phyloP scores from a whole-genome alignment of 441 rosid species.

The Corymbia calophylla region DNA sequence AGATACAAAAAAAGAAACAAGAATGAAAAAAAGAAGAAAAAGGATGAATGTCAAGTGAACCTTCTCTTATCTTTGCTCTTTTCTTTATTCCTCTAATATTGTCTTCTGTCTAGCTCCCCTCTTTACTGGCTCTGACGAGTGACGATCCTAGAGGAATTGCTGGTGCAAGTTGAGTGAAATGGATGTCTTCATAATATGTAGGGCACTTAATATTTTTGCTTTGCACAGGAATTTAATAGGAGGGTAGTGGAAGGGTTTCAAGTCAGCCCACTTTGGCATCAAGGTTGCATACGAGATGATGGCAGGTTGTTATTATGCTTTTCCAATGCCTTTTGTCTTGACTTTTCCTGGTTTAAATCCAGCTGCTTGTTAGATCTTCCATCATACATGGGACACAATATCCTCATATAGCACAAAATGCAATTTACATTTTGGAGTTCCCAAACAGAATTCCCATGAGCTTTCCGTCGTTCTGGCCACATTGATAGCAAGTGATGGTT shows the following conservation, averaged over 20 bases:
- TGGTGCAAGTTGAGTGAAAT: background rate
- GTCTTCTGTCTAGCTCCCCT: background rate
- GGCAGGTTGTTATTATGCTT: slow-evolving; percentile 53
- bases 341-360: background rate
- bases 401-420: background rate
- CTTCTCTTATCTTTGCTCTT: background rate
- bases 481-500: background rate
- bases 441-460: background rate
- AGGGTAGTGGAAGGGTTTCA: slow-evolving; percentile 88
- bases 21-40: background rate
- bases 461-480: background rate
- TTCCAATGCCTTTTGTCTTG: background rate
- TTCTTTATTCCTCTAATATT: background rate
- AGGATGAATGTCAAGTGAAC: background rate
- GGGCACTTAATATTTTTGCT: background rate
- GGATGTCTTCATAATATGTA: background rate
- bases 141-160: background rate
- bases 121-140: background rate
- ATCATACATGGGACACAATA: background rate
- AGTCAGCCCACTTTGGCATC: slow-evolving; percentile 93
- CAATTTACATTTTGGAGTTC: background rate
- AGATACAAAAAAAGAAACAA: background rate
- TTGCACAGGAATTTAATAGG: slow-evolving; percentile 54
- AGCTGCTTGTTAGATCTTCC: background rate
- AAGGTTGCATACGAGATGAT: slow-evolving; percentile 86